Base-by-base conservation (phyloP, 495 filamentous ascomycete genomes). In the Penicillium crystallinum region DNA sequence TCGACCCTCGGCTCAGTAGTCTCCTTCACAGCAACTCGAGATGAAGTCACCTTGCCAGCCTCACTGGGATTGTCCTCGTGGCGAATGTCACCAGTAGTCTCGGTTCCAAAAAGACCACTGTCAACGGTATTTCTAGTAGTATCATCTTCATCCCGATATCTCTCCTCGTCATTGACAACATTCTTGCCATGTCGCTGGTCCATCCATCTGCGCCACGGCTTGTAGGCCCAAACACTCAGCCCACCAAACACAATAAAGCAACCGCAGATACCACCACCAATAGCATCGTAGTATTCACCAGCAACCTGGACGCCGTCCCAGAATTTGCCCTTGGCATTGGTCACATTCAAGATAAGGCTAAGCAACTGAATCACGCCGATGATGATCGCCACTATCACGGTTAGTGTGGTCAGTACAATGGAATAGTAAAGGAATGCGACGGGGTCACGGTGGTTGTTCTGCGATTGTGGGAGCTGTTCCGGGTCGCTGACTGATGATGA, bases 341-440 rank as follows among this genome's bases (percentile, higher is more conserved):
- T 83, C 12, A 92, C 83, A 64, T 89, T 85, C 27, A 87, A 63
- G 1, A 90, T 78, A 23, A 97, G 72, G 23, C 79, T 89, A 23
- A 97, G 70, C 1, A 96, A 62, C 67, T 97, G 92, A 39, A 97
- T 86, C 7, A 87, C 70, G 33, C 92, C 91, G 60, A 97, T 95
- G 19, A 89, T 79, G 7, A 88, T 76, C 18, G 92, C 89, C 11
- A 97, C 91, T 10, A 90, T 67, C n/a, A 97, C 86, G 1, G 92
- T 96, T 50, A 96, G 77, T 1, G 79, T 79, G 0, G 90, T 96
- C 15, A 97, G 74, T 2, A 96, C 87, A 61, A 95, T 92, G 12
- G 88, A 93, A 74, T 96, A 97, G 72, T 97, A 97, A 10, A 96
- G 66, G 46, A 96, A 89, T 12, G 91, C 91, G 35, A 97, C 84